Evolutionary conservation across 2,329 filamentous ascomycete species (phyloP), one percentile per base, ranked within the genome.

Genomic region (Dothiorella sarmentorum): DNA sequence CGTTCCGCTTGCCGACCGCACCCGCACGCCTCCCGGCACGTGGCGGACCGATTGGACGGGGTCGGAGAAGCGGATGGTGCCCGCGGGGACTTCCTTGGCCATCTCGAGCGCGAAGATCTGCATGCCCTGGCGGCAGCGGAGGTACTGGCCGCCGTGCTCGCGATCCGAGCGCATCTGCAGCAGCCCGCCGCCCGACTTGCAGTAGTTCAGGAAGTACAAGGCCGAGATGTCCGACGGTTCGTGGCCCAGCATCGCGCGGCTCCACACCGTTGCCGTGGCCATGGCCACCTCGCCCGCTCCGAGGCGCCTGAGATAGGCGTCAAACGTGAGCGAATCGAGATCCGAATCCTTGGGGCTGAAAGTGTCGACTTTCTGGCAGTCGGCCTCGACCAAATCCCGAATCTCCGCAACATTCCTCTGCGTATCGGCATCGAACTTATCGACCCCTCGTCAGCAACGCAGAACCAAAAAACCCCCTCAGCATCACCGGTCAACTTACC

Each of bases 141-240:
- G 71, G 63, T 82, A 75, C 62, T 84, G 80, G 0, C 78, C 83
- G 4, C 82, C 83, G 40, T 75, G 64, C 58, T 80, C 78, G 20
- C 71, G 65, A 63, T 85, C 82, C 1, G 80, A 82, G 0, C 79
- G 72, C 75, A 85, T 81, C 43, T 63, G 71, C 59, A 80, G 60
- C 2, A 85, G 69, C 0, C 83, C 82, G 4, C 77, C 77, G 2
- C 80, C 79, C 10, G 74, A 76, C 62, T 77, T 79, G 72, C 78
- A 80, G 69, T 85, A 84, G 63, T 82, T 74, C 20, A 85, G 71
- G 63, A 85, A 83, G 64, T 71, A 84, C 1, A 81, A 65, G 0
- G 82, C 81, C 6, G 75, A 79, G 4, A 83, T 64, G 11, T 84
- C 80, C 1, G 57, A 60, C 0, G 81, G 75, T 31, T 83, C 78